Percentiles rank a stretch among this genome's conserved stretches.
Evolutionary conservation across 305 asterid species (phyloP).

Genomic region (Caryopteris hybrid): DNA sequence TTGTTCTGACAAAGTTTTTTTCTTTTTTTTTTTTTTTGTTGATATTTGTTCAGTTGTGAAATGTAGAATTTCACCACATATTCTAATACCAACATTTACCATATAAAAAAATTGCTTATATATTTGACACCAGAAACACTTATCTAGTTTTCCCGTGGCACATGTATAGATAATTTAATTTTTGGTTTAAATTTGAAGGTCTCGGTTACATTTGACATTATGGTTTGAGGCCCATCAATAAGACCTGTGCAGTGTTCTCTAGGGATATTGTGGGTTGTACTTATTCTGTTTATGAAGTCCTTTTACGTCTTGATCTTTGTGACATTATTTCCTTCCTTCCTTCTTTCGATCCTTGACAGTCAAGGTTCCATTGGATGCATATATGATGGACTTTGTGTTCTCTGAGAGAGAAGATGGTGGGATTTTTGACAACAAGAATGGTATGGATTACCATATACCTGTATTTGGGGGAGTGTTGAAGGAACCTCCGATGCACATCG

Average conservation of each 20-base stretch:
- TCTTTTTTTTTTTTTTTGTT: background rate
- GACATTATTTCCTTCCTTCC: constrained; percentile 5
- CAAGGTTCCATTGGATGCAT: constrained; percentile 94
- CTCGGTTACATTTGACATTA: constrained; percentile 1
- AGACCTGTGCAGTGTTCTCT: constrained; percentile 9
- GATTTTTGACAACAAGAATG: constrained; percentile 79
- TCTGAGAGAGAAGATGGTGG: constrained; percentile 93
- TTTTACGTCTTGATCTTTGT: constrained; percentile 5
- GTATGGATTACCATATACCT: constrained; percentile 94
- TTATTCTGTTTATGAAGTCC: constrained; percentile 11
- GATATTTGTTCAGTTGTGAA: background rate
- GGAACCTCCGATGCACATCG: constrained; percentile 96
- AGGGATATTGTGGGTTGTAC: background rate
- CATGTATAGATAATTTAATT: background rate
- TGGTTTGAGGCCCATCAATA: constrained; percentile 7
- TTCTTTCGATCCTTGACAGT: constrained; percentile 44
- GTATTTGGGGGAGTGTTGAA: constrained; percentile 73
- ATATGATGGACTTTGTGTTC: constrained; percentile 95
- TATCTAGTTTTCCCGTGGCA: background rate
- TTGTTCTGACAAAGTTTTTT: background rate
- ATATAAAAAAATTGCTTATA: background rate
- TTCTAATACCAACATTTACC: background rate
- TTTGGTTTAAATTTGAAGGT: background rate
- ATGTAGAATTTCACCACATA: background rate
- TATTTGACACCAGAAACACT: background rate